These are phyloP conservation scores for Phlebopus sp. DNA, from an alignment of 1,284 basidiomycete genomes.

Conservation along the genomic window DNA sequence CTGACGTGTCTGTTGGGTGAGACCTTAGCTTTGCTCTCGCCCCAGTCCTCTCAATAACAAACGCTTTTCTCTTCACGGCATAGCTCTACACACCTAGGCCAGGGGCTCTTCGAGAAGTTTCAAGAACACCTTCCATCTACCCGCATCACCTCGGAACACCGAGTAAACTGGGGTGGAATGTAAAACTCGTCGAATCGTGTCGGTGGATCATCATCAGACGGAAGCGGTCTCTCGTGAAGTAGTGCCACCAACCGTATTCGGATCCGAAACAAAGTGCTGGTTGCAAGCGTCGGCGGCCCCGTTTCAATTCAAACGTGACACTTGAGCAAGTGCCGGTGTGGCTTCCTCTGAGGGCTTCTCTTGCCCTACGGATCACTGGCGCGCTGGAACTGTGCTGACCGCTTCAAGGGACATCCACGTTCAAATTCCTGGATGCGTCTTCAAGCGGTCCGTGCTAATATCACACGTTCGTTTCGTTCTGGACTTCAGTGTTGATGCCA, in stretches of 20 bases:
- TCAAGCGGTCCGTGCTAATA: not conserved
- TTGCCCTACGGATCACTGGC: not conserved
- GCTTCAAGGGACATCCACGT: not conserved
- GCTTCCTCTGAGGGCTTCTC: not conserved
- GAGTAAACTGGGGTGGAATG: not conserved
- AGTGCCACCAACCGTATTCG: not conserved
- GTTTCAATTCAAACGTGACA: not conserved
- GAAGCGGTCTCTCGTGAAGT: not conserved
- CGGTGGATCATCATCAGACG: not conserved
- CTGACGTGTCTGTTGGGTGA: not conserved
- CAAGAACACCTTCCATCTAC: not conserved
- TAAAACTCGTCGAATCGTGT: not conserved
- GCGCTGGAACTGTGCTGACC: no score
- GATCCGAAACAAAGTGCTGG: not conserved
- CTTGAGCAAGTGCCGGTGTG: not conserved
- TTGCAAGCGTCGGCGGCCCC: not conserved
- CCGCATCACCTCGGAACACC: not conserved
- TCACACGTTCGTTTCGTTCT: conserved; percentile 1
- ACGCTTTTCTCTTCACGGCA: not conserved
- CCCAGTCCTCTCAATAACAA: not conserved
- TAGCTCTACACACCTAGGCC: not conserved
- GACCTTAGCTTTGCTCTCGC: not conserved
- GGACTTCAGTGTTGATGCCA: not conserved
- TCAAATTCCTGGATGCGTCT: not conserved
- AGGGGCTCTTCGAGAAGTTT: not conserved